Evolutionary conservation across 306 rosid genomes (phyloP), one percentile per base, ranked within the genome.

Genomic region (Neltuma alba): DNA sequence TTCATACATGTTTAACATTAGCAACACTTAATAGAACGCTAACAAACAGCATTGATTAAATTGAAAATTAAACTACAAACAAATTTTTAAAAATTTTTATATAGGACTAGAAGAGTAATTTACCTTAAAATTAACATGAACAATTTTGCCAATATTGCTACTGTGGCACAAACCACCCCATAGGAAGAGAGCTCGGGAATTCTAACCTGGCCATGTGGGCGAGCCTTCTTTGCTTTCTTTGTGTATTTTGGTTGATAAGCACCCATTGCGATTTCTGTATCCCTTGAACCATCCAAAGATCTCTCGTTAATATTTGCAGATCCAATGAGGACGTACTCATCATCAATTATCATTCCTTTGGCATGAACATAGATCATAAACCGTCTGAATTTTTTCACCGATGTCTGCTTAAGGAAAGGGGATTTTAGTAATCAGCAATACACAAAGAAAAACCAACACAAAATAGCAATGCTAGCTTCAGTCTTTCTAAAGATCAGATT

Each of bases 341-440:
- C 91, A 66, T 88, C 91, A 42, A 88, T 89, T 61, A 88, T 76
- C 87, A 88, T 88, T 33, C 89, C 91, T 83, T 88, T 88, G 33
- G 91, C 83, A 14, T 88, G 91, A 21, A 88, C 89, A 30, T 88
- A 88, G 16, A 88, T 85, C 87, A 88, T 88, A 67, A 83, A 88
- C 9, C 91, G 84, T 4, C 82, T 75, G 27, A 14, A 77, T 72
- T 88, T 88, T n/a, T 50, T 80, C 4, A 72, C 76, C 45, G 83
- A 65, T 27, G 82, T 75, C 87, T 88, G 83, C 52, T 41, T 38
- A 44, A 61, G 54, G 25, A 41, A 28, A 75, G 27, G 2, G 42
- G n/a, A 27, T 1, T 1, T 28, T 9, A 15, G 27, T 2, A 73
- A 20, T 21, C 64, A 58, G 18, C 34, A 27, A 58, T 25, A 25